phyloP scores from a whole-genome alignment of 2,329 filamentous ascomycete genomes.

The Aspergillus pseudoglaucus region DNA sequence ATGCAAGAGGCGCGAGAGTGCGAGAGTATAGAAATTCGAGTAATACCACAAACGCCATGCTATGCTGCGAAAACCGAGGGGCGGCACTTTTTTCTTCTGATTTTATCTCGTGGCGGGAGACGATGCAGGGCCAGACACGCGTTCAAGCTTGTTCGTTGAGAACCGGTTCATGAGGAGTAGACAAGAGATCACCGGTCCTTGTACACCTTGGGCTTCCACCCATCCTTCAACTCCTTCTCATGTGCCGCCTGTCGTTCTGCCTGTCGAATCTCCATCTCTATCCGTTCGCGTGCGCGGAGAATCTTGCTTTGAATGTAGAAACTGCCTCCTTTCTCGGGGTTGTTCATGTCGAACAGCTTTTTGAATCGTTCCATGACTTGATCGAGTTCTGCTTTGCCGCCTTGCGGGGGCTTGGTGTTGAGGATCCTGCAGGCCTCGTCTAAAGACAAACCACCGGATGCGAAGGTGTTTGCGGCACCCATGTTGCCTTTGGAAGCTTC shows the following conservation, averaged over 20 bases:
- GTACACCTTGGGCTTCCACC: constrained; percentile 93
- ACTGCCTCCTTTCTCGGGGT: constrained; percentile 90
- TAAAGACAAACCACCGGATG: constrained; percentile 72
- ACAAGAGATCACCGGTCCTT: constrained; percentile 60
- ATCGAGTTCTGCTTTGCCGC: constrained; percentile 69
- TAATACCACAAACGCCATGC: constrained; percentile 35
- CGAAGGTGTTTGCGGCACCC: constrained; percentile 47
- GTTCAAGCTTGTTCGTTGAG: not conserved
- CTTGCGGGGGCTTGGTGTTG: constrained; percentile 83
- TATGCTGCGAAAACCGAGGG: constrained; percentile 30
- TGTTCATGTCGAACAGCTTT: constrained; percentile 86
- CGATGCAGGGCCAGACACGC: not conserved
- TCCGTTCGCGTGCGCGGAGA: constrained; percentile 78
- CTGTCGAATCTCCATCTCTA: constrained; percentile 77
- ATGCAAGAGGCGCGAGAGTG: not conserved
- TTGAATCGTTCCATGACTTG: constrained; percentile 84
- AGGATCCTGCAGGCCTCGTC: constrained; percentile 97
- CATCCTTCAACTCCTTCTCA: constrained; percentile 73
- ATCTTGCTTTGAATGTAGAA: constrained; percentile 99
- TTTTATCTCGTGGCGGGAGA: constrained; percentile 2
- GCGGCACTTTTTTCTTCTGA: constrained; percentile 2
- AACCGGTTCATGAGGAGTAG: not conserved
- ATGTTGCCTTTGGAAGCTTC: constrained; percentile 58
- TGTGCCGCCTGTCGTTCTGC: constrained; percentile 63
- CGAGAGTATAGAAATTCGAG: not conserved